phyloP scores from a whole-genome alignment of 306 rosid genomes.

The Corylus avellana region DNA sequence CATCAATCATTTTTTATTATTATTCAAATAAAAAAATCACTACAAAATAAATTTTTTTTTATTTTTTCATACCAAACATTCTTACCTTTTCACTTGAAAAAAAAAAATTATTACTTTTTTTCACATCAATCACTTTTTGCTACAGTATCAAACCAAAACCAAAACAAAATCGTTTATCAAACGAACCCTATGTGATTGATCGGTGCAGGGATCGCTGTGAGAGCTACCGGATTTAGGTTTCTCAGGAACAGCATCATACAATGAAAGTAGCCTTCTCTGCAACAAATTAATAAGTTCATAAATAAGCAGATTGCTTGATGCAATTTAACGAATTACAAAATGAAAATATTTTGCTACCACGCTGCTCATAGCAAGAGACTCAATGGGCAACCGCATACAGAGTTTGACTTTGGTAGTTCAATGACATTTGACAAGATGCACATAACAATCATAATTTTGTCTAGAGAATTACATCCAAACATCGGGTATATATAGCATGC shows the following conservation, averaged over 20 bases:
- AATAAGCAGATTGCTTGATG: background rate
- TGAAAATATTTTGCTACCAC: background rate
- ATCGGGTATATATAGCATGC: background rate
- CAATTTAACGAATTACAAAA: background rate
- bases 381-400: background rate
- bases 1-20: no score
- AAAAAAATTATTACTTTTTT: no score
- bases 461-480: background rate
- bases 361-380: background rate
- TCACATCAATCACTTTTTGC: no score
- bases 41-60: no score
- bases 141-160: no score
- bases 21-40: no score
- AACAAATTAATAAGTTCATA: background rate
- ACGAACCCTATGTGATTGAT: slow-evolving; percentile 32
- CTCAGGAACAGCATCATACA: slow-evolving; percentile 43
- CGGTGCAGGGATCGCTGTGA: slow-evolving; percentile 28
- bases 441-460: background rate
- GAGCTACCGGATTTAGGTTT: slow-evolving; percentile 39
- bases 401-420: background rate
- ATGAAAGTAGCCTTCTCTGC: slow-evolving; percentile 69
- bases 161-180: no score
- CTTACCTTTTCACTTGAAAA: no score
- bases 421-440: background rate
- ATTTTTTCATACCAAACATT: no score